phyloP scores from a whole-genome alignment of 805 yeast genomes.

The Ogataea thermomethanolica region DNA sequence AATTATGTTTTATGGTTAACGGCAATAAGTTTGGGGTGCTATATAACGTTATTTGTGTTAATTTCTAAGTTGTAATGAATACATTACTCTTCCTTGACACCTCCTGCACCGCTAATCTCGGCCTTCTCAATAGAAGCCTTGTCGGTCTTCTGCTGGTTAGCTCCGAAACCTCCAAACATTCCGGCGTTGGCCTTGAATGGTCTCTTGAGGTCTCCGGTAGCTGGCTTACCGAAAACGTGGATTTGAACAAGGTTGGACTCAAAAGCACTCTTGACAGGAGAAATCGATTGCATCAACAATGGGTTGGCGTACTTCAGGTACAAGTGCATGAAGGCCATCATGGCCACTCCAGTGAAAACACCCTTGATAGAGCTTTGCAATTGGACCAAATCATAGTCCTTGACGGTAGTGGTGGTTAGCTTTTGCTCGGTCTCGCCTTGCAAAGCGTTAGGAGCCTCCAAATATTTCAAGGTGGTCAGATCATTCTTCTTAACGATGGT shows the following conservation, averaged over 20 bases:
- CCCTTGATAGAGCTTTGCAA: slow-evolving; percentile 76
- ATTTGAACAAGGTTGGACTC: slow-evolving; percentile 90
- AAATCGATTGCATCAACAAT: slow-evolving; percentile 86
- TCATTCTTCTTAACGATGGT: slow-evolving; percentile 75
- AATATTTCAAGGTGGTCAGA: slow-evolving; percentile 86
- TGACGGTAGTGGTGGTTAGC: slow-evolving; percentile 85
- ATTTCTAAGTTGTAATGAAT: slow-evolving; percentile 39
- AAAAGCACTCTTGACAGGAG: slow-evolving; percentile 84
- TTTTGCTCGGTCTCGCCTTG: slow-evolving; percentile 69
- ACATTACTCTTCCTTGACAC: slow-evolving; percentile 76
- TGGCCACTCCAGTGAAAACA: slow-evolving; percentile 82
- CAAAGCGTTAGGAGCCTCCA: slow-evolving; percentile 79
- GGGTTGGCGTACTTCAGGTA: slow-evolving; percentile 98
- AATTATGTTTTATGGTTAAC: slow-evolving; percentile 53
- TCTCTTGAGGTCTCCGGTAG: slow-evolving; percentile 89
- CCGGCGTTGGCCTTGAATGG: slow-evolving; percentile 86
- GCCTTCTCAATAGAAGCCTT: slow-evolving; percentile 82
- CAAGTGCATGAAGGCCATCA: slow-evolving; percentile 98
- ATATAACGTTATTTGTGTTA: slow-evolving; percentile 49
- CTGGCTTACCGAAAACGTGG: slow-evolving; percentile 78
- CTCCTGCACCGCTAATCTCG: slow-evolving; percentile 82
- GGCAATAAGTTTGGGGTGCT: slow-evolving; percentile 47
- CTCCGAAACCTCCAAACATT: slow-evolving; percentile 55
- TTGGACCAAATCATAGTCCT: slow-evolving; percentile 91
- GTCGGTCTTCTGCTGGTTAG: slow-evolving; percentile 62